phyloP scores from a whole-genome alignment of 148 eudicot species.

The Rhododendron mucronatum region DNA sequence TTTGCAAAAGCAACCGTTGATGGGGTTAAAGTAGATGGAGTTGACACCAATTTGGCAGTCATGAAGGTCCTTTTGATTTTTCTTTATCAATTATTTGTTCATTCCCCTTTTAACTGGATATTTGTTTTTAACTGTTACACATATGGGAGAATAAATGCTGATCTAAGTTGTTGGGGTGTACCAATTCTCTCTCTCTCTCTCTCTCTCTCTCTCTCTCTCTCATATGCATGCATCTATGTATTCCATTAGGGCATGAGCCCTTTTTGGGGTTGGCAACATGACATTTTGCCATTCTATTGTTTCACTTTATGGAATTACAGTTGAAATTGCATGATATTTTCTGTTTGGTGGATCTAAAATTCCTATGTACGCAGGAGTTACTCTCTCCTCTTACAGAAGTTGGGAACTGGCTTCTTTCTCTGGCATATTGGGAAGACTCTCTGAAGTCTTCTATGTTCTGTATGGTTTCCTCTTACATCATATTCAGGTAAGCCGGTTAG shows the following conservation, averaged over 20 bases:
- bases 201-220: background rate
- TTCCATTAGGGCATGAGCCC: background rate
- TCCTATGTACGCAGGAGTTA: conserved; percentile 54
- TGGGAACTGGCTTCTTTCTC: conserved; percentile 45
- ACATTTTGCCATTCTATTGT: background rate
- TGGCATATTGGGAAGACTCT: conserved; percentile 76
- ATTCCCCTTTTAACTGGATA: background rate
- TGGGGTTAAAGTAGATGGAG: conserved; percentile 91
- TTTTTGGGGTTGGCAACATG: background rate
- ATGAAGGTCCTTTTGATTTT: conserved; percentile 55
- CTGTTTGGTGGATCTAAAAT: background rate
- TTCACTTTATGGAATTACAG: conserved; percentile 1
- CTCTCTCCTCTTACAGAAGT: conserved; percentile 56
- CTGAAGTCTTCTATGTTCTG: conserved; percentile 66
- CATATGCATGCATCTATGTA: background rate
- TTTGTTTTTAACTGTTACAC: background rate
- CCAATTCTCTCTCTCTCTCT: background rate
- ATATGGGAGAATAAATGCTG: background rate
- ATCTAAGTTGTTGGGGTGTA: background rate
- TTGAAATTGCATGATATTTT: background rate
- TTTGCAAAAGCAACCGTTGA: conserved; percentile 79
- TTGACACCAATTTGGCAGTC: conserved; percentile 88
- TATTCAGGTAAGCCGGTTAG: conserved; percentile 45
- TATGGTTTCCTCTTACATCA: conserved; percentile 44
- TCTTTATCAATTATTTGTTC: background rate